Evolutionary conservation across 2,329 filamentous ascomycete genomes (phyloP).

Genomic region (Helminthosporium solani): DNA sequence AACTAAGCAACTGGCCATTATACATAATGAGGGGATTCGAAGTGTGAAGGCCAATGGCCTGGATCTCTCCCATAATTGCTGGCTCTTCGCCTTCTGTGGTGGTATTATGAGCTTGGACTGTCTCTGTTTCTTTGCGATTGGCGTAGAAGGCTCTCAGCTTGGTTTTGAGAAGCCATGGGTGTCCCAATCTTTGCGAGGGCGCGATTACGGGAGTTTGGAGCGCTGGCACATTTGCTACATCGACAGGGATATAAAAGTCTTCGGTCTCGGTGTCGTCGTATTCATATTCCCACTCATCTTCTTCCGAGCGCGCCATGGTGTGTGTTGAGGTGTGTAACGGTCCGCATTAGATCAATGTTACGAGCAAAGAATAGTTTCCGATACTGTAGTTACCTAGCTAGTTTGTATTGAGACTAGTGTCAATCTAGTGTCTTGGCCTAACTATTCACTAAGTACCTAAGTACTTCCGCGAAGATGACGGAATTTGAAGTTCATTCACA

Average conservation of each 20-base stretch:
- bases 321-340: neutral
- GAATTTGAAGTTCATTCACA: too few relatives aligned
- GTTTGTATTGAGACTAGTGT: too few relatives aligned
- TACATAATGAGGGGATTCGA: slow-evolving; percentile 76
- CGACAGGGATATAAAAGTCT: slow-evolving; percentile 61
- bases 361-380: too few relatives aligned
- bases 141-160: slow-evolving; percentile 31
- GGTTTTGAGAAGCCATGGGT: slow-evolving; percentile 30
- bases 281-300: slow-evolving; percentile 63
- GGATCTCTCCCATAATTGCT: slow-evolving; percentile 53
- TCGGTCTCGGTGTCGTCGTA: slow-evolving; percentile 57
- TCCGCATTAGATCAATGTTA: neutral
- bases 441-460: too few relatives aligned
- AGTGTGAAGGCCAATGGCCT: slow-evolving; percentile 81
- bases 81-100: slow-evolving; percentile 8
- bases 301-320: slow-evolving; percentile 24
- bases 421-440: too few relatives aligned
- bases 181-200: slow-evolving; percentile 18
- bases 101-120: slow-evolving; percentile 14
- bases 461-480: too few relatives aligned
- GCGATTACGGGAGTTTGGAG: slow-evolving; percentile 18
- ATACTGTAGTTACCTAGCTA: too few relatives aligned
- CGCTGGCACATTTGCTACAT: slow-evolving; percentile 50
- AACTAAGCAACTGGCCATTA: slow-evolving; percentile 73
- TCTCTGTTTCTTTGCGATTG: slow-evolving; percentile 18